phyloP scores from a whole-genome alignment of 106 monocot genomes.

The Dioscorea alata region DNA sequence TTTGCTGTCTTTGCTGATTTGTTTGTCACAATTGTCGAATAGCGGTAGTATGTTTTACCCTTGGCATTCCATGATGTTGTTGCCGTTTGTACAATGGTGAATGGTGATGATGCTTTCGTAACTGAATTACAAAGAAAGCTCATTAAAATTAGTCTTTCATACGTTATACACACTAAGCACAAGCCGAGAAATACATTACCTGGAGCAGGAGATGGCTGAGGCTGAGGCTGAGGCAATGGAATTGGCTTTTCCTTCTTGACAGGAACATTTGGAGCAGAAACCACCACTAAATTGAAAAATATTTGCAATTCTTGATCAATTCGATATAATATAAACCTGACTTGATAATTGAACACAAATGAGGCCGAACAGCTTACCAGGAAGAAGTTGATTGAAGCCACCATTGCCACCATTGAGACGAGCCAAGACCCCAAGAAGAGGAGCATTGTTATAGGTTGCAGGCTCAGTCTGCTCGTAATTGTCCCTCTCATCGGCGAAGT shows the following conservation, averaged over 20 bases:
- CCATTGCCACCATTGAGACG: conserved; percentile 48
- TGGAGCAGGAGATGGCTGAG: conserved; percentile 9
- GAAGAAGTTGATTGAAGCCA: conserved; percentile 47
- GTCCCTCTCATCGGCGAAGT: conserved; percentile 81
- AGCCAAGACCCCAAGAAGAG: conserved; percentile 71
- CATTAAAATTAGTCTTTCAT: neutral
- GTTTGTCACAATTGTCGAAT: conserved; percentile 55
- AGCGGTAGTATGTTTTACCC: conserved; percentile 47
- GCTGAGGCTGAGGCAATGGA: neutral
- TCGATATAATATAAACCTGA: too few species aligned
- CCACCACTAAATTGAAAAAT: neutral
- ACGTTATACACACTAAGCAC: neutral
- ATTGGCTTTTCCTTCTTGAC: conserved; percentile 9
- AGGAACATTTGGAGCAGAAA: conserved; percentile 1
- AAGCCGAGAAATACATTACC: neutral
- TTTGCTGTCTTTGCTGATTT: conserved; percentile 45
- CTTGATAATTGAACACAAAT: neutral
- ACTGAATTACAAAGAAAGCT: conserved; percentile 7
- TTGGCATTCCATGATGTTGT: conserved; percentile 47
- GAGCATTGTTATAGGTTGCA: conserved; percentile 93
- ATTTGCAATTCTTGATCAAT: neutral
- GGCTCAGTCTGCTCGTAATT: conserved; percentile 94
- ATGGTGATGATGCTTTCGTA: conserved; percentile 20
- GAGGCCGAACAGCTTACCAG: conserved; percentile 4
- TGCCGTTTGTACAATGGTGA: conserved; percentile 41